Base-by-base conservation (phyloP, 352 stramenopile genomes). In the Globisporangium acanthophoron region DNA sequence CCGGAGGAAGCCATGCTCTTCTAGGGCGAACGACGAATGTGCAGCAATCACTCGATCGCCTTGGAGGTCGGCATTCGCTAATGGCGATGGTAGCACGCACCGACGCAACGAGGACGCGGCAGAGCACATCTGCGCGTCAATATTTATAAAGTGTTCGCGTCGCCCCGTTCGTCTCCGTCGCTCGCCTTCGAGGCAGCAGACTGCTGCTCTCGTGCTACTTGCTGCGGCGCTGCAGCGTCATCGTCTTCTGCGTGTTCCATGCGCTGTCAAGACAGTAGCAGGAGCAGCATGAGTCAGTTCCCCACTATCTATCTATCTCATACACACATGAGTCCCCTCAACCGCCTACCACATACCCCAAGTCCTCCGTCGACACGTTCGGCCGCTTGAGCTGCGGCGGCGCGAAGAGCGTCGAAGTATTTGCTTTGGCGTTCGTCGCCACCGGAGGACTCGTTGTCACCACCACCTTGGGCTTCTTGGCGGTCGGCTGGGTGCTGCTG, bases 351-450 rank as follows among this genome's bases (percentile, higher is more conserved):
- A 67, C 75, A 47, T 45, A 90, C 78, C 70, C 73, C 16, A 71
- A 41, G 52, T 92, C 82, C 65, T 92, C 80, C 0, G 80, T 90
- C 2, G 78, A 87, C 6, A 90, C 75, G 47, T 90, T 90, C 1
- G 80, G 80, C 0, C 78, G 66, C 55, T 80, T 83, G 9, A 90
- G 72, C 55, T 90, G 80, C 13, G 80, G 80, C 5, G 80, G 80
- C 6, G 70, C 74, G 56, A 87, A 83, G 29, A 62, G 69, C 45
- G 59, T 51, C 29, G 27, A 3, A 9, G 59, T 31, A 48, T 74
- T 78, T n/a, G 29, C 6, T 5, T 24, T 18, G 20, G 24, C 15
- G 24, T 4, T 52, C 6, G 21, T 52, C 4, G 21, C 21, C 13
- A 8, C 18, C 20, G 49, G 3, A 16, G 37, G 37, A 13, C 11